A percentile compares a stretch with the other conserved stretches of the same genome.
phyloP scores from a whole-genome alignment of 2,329 filamentous ascomycete genomes.

The Cercospora sesami region DNA sequence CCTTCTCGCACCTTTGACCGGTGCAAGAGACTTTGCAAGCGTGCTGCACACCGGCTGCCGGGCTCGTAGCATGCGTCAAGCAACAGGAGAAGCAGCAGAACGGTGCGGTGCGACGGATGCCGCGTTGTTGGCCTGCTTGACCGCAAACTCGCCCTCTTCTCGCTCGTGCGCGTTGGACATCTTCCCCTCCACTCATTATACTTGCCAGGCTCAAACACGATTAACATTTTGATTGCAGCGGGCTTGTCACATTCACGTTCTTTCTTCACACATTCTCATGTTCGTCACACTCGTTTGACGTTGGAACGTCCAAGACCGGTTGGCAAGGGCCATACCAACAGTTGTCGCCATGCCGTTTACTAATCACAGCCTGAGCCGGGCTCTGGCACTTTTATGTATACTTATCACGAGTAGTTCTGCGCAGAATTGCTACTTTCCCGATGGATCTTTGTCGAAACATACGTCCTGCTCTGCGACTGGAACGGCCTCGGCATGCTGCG shows the following conservation, averaged over 20 bases:
- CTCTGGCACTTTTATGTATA: constrained; percentile 18
- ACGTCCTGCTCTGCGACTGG: constrained; percentile 25
- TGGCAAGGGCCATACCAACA: constrained; percentile 2
- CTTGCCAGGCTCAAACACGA: background rate
- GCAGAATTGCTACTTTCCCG: constrained; percentile 37
- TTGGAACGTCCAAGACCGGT: constrained; percentile 1
- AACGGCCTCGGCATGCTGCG: constrained; percentile 34
- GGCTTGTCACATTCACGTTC: constrained; percentile 2
- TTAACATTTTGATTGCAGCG: background rate
- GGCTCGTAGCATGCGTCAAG: background rate
- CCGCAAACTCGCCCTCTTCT: background rate
- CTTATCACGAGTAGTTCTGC: constrained; percentile 21
- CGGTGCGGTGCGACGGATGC: background rate
- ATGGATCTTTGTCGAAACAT: constrained; percentile 32
- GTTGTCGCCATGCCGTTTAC: constrained; percentile 17
- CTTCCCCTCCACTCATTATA: background rate
- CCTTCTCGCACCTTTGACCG: background rate
- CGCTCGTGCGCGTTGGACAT: background rate
- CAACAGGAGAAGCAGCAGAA: background rate
- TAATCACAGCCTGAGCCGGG: constrained; percentile 15
- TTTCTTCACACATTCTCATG: constrained; percentile 11
- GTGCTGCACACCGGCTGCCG: background rate
- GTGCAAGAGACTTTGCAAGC: background rate
- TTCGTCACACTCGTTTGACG: constrained; percentile 9
- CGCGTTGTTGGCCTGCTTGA: background rate